phyloP scores from a whole-genome alignment of 805 yeast species.

The Isabelozyma pseudorhagii region DNA sequence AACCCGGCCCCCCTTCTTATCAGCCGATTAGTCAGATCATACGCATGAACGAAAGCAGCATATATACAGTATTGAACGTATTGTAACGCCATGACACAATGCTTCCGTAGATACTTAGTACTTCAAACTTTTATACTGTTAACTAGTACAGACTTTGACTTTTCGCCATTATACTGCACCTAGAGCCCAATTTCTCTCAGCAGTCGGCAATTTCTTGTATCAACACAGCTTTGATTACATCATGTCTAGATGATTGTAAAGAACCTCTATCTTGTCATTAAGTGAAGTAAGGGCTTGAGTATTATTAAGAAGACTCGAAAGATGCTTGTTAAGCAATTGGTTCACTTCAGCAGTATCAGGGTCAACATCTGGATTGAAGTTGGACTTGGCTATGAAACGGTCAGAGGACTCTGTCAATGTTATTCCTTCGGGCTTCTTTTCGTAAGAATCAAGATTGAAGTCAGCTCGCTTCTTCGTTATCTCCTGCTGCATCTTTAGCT shows the following conservation, averaged over 20 bases:
- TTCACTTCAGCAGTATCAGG: constrained; percentile 14
- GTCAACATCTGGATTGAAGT: constrained; percentile 15
- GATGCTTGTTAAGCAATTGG: constrained; percentile 9
- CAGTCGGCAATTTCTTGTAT: too few relatives aligned
- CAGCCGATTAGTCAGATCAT: too few relatives aligned
- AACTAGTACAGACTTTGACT: too few relatives aligned
- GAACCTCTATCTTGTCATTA: constrained; percentile 12
- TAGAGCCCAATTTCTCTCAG: too few relatives aligned
- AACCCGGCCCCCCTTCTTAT: too few relatives aligned
- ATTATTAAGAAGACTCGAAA: constrained; percentile 10
- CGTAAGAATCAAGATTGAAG: constrained; percentile 1
- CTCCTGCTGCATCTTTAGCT: constrained; percentile 11
- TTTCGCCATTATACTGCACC: too few relatives aligned
- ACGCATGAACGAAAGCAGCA: too few relatives aligned
- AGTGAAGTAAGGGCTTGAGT: constrained; percentile 8
- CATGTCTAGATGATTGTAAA: constrained; percentile 12
- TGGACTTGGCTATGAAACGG: background rate
- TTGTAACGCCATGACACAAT: too few relatives aligned
- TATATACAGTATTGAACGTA: too few relatives aligned
- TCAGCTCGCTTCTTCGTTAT: constrained; percentile 5
- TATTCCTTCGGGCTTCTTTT: background rate
- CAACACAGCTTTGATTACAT: background rate
- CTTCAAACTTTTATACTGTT: too few relatives aligned
- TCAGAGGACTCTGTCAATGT: background rate
- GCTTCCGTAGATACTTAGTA: background rate